These are phyloP conservation scores for Penicillium lagena DNA, from an alignment of 495 filamentous ascomycete species.

Conservation along the genomic window DNA sequence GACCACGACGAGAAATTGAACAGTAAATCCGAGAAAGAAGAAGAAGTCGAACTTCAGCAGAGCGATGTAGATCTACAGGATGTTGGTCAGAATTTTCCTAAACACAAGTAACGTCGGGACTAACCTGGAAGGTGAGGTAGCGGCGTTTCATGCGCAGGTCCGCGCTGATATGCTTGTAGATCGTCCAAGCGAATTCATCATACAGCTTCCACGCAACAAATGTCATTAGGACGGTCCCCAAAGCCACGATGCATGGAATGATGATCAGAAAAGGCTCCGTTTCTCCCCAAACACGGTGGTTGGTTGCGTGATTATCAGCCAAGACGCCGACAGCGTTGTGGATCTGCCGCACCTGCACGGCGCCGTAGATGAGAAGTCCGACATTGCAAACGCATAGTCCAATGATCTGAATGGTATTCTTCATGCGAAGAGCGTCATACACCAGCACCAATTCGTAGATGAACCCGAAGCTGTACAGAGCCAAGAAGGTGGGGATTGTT, in stretches of 20 bases:
- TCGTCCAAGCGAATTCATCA: conserved; percentile 98
- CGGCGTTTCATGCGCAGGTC: conserved; percentile 95
- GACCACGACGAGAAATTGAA: conserved; percentile 94
- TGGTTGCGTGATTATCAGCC: conserved; percentile 22
- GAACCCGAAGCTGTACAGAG: conserved; percentile 96
- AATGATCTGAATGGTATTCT: conserved; percentile 98
- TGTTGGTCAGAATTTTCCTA: conserved; percentile 17
- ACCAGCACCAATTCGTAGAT: conserved; percentile 83
- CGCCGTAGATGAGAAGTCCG: conserved; percentile 83
- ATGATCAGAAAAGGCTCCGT: conserved; percentile 75
- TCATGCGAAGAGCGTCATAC: conserved; percentile 86
- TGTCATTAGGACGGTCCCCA: conserved; percentile 64
- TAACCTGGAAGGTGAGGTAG: conserved; percentile 92
- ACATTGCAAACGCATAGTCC: conserved; percentile 89
- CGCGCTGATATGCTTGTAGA: conserved; percentile 97
- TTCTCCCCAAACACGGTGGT: conserved; percentile 52
- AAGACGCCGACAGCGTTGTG: conserved; percentile 56
- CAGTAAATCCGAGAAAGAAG: conserved; percentile 97
- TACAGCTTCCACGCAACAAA: conserved; percentile 90
- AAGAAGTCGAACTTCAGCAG: conserved; percentile 99
- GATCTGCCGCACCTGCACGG: conserved; percentile 88
- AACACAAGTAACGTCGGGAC: conserved; percentile 6
- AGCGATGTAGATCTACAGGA: conserved; percentile 83
- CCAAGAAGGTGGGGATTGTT: conserved; percentile 82
- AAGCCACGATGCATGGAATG: conserved; percentile 74